Conservation (phyloP, 805 yeast species). For the Naumovozyma castellii region DNA sequence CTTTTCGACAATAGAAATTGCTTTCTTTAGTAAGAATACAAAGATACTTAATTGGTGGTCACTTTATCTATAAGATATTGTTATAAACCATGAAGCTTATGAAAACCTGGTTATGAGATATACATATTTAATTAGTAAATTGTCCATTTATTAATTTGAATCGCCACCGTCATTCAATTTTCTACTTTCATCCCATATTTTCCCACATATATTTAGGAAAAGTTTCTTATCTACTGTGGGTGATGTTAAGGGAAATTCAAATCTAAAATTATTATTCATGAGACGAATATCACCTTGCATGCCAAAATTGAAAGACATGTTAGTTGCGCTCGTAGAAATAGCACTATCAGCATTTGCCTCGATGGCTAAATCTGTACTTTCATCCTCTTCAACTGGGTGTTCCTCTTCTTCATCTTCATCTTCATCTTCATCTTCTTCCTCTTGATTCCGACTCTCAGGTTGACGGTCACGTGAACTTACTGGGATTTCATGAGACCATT, state of each 20-base stretch:
- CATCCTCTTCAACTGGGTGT: slow-evolving; percentile 11
- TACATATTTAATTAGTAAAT: too few species aligned
- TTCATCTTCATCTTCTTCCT: neutral
- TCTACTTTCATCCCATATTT: slow-evolving; percentile 26
- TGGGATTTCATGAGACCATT: neutral
- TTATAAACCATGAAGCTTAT: too few species aligned
- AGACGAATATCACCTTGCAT: slow-evolving; percentile 24
- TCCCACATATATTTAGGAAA: slow-evolving; percentile 28
- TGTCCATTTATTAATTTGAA: slow-evolving; percentile 3
- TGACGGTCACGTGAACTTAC: neutral
- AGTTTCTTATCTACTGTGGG: slow-evolving; percentile 22
- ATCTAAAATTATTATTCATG: slow-evolving; percentile 19
- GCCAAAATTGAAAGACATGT: slow-evolving; percentile 1
- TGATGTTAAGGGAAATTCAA: slow-evolving; percentile 17
- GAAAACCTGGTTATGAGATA: too few species aligned
- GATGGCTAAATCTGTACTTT: slow-evolving; percentile 20
- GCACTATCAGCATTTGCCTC: slow-evolving; percentile 16
- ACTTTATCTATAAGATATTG: too few species aligned
- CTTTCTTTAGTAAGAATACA: too few species aligned
- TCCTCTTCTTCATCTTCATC: neutral
- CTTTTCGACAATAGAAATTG: too few species aligned
- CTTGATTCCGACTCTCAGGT: neutral
- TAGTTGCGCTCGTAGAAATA: neutral
- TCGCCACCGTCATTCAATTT: slow-evolving; percentile 2
- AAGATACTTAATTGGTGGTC: too few species aligned